Evolutionary conservation across 2,329 filamentous ascomycete genomes (phyloP).

Genomic region (Trichoderma afroharzianum): DNA sequence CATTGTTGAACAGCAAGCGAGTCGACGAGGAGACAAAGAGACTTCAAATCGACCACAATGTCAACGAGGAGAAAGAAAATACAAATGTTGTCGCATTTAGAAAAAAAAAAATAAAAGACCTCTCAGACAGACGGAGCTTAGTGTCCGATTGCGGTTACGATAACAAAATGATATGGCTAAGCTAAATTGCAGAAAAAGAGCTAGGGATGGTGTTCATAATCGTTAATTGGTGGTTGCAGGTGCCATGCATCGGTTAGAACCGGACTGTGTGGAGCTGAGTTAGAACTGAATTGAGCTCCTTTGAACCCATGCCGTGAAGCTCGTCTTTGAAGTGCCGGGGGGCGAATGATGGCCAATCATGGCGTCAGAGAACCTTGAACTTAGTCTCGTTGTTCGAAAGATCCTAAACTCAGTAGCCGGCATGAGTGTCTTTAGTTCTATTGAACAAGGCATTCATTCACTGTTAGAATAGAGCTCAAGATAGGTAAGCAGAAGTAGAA

Average conservation of each 20-base stretch:
- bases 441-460: neutral
- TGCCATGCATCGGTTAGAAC: neutral
- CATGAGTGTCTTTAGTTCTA: no score
- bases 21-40: neutral
- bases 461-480: neutral
- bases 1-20: neutral
- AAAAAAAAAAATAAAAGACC: neutral
- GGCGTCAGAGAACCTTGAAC: no score
- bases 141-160: neutral
- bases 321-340: neutral
- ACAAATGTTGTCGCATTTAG: neutral
- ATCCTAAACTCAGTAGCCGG: no score
- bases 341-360: neutral
- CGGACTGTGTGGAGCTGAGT: neutral
- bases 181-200: conserved; percentile 1
- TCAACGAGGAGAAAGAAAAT: neutral
- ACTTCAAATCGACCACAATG: neutral
- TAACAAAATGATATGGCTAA: neutral
- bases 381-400: no score
- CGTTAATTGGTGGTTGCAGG: neutral
- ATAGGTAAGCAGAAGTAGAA: neutral
- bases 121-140: neutral
- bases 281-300: neutral
- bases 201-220: neutral
- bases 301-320: neutral